Evolutionary conservation across 176 grass and related monocot genomes (phyloP).

Genomic region (Carex pumila): DNA sequence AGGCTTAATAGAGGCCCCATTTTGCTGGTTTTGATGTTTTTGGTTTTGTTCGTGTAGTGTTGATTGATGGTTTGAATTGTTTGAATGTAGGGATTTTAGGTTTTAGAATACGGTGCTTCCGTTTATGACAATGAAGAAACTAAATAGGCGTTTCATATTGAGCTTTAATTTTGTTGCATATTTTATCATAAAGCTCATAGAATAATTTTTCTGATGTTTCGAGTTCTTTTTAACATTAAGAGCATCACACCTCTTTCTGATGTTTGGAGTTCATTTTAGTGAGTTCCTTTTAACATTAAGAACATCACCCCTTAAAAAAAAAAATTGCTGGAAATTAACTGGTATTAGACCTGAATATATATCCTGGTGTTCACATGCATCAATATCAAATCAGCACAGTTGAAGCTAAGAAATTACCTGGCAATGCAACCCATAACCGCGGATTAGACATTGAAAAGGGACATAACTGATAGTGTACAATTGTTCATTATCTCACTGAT

Average conservation of each 20-base stretch:
- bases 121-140: background rate
- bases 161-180: background rate
- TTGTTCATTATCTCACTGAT: background rate
- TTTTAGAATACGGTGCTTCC: background rate
- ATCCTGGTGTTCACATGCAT: background rate
- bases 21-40: background rate
- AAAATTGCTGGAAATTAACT: background rate
- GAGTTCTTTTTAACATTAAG: background rate
- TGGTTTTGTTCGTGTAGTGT: background rate
- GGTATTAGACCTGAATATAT: background rate
- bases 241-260: too few species aligned
- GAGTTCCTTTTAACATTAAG: background rate
- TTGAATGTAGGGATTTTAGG: background rate
- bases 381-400: background rate
- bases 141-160: background rate
- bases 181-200: background rate
- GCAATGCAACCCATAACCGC: background rate
- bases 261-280: background rate
- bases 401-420: background rate
- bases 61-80: slow-evolving; percentile 5
- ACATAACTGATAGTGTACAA: background rate
- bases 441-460: background rate
- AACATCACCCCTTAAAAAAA: too few species aligned
- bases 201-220: background rate
- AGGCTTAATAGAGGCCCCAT: background rate